Conservation (phyloP, 106 monocot genomes). For the Allium cepa region DNA sequence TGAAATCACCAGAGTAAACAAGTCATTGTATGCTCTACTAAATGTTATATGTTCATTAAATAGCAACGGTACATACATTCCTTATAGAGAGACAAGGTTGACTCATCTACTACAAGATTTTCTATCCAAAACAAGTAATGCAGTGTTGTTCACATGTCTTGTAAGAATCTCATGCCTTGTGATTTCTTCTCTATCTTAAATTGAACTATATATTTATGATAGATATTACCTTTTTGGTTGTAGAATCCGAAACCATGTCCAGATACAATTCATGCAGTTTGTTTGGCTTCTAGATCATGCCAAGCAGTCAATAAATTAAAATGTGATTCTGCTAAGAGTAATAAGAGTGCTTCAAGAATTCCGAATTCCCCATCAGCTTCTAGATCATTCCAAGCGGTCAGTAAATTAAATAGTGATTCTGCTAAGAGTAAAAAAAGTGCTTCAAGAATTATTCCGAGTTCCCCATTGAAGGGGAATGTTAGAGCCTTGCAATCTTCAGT, state of each 20-base stretch:
- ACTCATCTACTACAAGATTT: constrained; percentile 54
- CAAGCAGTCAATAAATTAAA: constrained; percentile 23
- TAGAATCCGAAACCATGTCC: constrained; percentile 36
- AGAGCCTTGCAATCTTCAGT: not conserved
- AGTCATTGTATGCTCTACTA: constrained; percentile 43
- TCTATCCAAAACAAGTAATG: constrained; percentile 20
- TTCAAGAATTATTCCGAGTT: constrained; percentile 11
- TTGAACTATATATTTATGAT: not conserved
- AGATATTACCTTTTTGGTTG: not conserved
- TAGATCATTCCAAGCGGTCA: too few relatives aligned
- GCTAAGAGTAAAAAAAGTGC: constrained; percentile 16
- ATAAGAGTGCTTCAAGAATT: constrained; percentile 13
- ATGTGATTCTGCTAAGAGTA: constrained; percentile 14
- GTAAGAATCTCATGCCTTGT: constrained; percentile 17
- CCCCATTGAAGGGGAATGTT: constrained; percentile 8
- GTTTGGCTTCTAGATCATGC: constrained; percentile 50
- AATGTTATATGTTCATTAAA: constrained; percentile 57
- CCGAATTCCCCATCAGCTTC: constrained; percentile 14
- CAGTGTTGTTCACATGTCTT: constrained; percentile 47
- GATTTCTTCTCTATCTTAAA: not conserved
- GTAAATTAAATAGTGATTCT: constrained; percentile 7
- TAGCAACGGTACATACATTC: constrained; percentile 24
- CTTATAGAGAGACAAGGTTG: constrained; percentile 49
- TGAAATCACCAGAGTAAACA: constrained; percentile 40
- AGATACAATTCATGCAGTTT: constrained; percentile 31